Evolutionary conservation across 2,329 filamentous ascomycete genomes (phyloP), one percentile per base, ranked within the genome.

Genomic region (Mycosphaerelloides madeirae): DNA sequence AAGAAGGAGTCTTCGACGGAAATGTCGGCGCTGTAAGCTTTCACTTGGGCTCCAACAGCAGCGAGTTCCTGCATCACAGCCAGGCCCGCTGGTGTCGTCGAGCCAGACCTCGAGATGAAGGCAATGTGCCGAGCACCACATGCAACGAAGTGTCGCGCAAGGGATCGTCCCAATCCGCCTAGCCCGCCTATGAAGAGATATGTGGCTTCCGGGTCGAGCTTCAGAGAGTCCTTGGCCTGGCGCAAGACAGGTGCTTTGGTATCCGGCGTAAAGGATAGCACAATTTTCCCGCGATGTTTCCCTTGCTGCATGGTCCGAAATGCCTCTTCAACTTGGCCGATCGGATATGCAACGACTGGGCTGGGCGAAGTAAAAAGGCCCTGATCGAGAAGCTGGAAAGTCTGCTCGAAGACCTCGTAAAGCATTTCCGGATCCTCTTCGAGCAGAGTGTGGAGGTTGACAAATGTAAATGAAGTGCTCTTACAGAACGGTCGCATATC

Each of bases 261-360:
- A 6, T 18, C 20, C 13, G 29, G 19, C 2, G 40, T 18, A 6
- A 40, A 18, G 6, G 16, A 14, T 8, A 51, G 25, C 3, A 52
- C 46, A 9, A 49, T 28, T 31, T 45, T 45, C 8, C 49, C 49
- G 22, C 32, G 36, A 9, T 46, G 42, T 22, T 46, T 49, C 13
- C 40, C 40, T 37, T 25, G 11, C 29, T 48, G 48, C 48, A 44
- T 40, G 13, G 25, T 36, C 6, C 44, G 42, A 36, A 57, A 52
- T 6, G 46, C 50, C 25, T 50, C 40, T 37, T 53, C 46, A 7
- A 55, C 40, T 34, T 56, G 44, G 7, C 46, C 42, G n/a, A n/a
- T n/a, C n/a, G n/a, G n/a, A n/a, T n/a, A n/a, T n/a, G n/a, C n/a
- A n/a, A n/a, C n/a, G n/a, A n/a, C n/a, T n/a, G n/a, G n/a, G n/a